A percentile compares a stretch with the other conserved stretches of the same genome.
Conservation (phyloP, 2,329 filamentous ascomycete genomes). For the Fusarium brachygibbosum region DNA sequence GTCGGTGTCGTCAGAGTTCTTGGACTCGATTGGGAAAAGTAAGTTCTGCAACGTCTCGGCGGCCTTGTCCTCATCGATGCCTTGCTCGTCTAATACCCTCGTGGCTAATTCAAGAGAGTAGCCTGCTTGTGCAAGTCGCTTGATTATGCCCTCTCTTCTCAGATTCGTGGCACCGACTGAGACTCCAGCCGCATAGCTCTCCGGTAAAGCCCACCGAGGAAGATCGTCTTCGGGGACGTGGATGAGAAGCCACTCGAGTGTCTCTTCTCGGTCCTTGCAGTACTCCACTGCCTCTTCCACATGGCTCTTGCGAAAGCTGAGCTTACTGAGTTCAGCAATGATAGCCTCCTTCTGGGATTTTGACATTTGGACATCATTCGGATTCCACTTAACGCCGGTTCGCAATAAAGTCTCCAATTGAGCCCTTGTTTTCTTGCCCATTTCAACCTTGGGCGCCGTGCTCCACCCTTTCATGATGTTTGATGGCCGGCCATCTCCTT, state of each 20-base stretch:
- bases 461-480: conserved; percentile 81
- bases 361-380: conserved; percentile 77
- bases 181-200: conserved; percentile 91
- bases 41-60: conserved; percentile 81
- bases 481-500: conserved; percentile 51
- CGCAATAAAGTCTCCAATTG: conserved; percentile 86
- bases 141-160: conserved; percentile 83
- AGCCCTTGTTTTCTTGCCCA: conserved; percentile 84
- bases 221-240: conserved; percentile 97
- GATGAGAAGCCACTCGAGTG: conserved; percentile 94
- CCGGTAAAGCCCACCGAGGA: conserved; percentile 91
- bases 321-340: conserved; percentile 78
- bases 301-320: conserved; percentile 91
- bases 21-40: conserved; percentile 47
- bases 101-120: conserved; percentile 89
- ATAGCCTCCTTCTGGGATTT: conserved; percentile 69
- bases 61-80: conserved; percentile 80
- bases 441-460: conserved; percentile 89
- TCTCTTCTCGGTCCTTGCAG: conserved; percentile 93
- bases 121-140: conserved; percentile 83
- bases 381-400: conserved; percentile 87
- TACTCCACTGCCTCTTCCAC: conserved; percentile 87
- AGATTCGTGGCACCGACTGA: conserved; percentile 86
- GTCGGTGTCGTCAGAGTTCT: conserved; percentile 50
- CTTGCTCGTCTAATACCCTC: conserved; percentile 77